Conservation (phyloP, 768 basidiomycete genomes). For the Ramaria sp. region DNA sequence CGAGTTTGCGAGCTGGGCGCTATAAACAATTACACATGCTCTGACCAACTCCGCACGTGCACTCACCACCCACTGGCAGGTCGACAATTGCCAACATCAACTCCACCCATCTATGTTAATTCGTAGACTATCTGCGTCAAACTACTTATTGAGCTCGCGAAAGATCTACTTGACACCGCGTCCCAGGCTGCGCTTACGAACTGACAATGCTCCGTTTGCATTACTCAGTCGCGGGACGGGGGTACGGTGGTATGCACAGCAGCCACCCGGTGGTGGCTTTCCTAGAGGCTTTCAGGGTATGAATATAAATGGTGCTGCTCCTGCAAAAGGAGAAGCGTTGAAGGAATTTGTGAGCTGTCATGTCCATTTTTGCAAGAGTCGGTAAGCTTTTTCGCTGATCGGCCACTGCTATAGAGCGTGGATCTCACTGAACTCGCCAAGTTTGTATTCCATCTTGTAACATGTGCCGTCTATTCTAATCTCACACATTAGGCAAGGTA, state of each 20-base stretch:
- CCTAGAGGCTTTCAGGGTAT: constrained; percentile 21
- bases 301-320: constrained; percentile 42
- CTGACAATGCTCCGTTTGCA: background rate
- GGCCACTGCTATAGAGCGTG: constrained; percentile 40
- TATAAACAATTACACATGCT: too few relatives aligned
- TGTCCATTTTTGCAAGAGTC: background rate
- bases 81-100: too few relatives aligned
- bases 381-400: background rate
- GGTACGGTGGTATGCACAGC: background rate
- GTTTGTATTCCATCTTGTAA: background rate
- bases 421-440: constrained; percentile 76
- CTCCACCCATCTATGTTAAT: too few relatives aligned
- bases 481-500: constrained; percentile 35
- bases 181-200: too few relatives aligned
- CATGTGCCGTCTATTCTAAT: background rate
- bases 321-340: constrained; percentile 77
- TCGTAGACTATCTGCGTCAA: too few relatives aligned
- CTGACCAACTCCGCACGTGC: too few relatives aligned
- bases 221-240: background rate
- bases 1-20: too few relatives aligned
- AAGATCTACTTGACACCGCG: too few relatives aligned
- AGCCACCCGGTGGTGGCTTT: constrained; percentile 33
- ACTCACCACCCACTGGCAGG: too few relatives aligned
- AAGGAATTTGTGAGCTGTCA: constrained; percentile 60
- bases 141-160: too few relatives aligned